Percentiles rank a stretch among this genome's conserved stretches.
These are phyloP conservation scores for Globisporangium paroecandrum DNA, from an alignment of 352 stramenopile genomes.

Conservation along the genomic window DNA sequence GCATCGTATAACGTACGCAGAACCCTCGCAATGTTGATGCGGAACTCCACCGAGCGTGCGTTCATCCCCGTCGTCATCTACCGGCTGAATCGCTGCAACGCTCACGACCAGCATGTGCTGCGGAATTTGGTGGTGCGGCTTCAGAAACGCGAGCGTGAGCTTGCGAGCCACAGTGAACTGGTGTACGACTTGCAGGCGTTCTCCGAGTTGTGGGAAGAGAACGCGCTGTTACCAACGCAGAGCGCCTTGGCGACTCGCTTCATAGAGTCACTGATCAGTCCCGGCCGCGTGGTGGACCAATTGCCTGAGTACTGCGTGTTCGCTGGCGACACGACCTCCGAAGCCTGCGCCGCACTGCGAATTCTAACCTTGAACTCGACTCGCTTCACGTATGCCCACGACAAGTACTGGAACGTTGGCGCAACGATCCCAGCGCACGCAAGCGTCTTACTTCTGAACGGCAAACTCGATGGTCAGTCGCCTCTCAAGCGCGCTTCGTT, in stretches of 20 bases:
- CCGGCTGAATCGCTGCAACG: constrained; percentile 46
- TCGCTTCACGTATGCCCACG: constrained; percentile 21
- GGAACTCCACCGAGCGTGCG: constrained; percentile 35
- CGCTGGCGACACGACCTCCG: constrained; percentile 10
- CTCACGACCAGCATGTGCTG: constrained; percentile 42
- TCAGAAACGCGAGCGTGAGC: constrained; percentile 7
- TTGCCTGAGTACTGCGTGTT: constrained; percentile 61
- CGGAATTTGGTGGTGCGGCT: constrained; percentile 28
- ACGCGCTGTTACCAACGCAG: constrained; percentile 30
- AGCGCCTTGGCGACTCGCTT: constrained; percentile 39
- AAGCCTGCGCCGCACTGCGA: background rate
- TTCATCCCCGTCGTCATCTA: constrained; percentile 56
- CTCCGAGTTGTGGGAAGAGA: constrained; percentile 65
- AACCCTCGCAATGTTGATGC: constrained; percentile 42
- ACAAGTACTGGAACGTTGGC: constrained; percentile 29
- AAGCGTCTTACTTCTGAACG: constrained; percentile 22
- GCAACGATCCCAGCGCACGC: constrained; percentile 19
- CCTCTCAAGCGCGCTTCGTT: background rate
- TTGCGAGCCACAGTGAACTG: constrained; percentile 1
- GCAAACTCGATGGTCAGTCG: constrained; percentile 17
- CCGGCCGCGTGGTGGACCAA: constrained; percentile 35
- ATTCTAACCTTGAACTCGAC: background rate
- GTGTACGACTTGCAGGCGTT: constrained; percentile 65
- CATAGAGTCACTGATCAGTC: constrained; percentile 35
- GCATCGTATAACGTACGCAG: background rate